Evolutionary conservation across 225 moss, liverwort and hornwort genomes (phyloP), one percentile per base, ranked within the genome.

Genomic region (Sphagnum contortum): DNA sequence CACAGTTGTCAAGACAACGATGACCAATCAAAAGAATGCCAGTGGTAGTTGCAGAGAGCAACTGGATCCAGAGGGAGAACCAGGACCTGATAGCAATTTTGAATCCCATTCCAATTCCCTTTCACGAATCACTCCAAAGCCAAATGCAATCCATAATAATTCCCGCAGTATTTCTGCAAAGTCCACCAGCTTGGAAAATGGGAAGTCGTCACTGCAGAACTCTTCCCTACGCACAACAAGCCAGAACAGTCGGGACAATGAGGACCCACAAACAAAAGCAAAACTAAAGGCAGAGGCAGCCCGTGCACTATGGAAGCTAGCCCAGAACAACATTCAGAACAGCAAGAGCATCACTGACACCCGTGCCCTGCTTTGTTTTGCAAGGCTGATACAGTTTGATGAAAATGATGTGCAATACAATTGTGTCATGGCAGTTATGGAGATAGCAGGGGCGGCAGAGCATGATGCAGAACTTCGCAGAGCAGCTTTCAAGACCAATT

Each of bases 281-380:
- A 77, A 57, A 57, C 50, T 91, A 70, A 88, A 91, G 57, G 81
- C 83, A 3, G 83, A 83, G 58, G 88, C 80, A 45, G 85, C 90
- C 62, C 77, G 76, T 54, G 90, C 90, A 7, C 62, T 91, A 14
- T 91, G 90, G 90, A 88, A 88, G 79, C 73, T 88, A 48, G 90
- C 90, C 14, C 49, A 71, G 61, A 73, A 75, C 6, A 91, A 91
- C 62, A 67, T 91, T 3, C 77, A 81, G 60, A 91, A 91, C 64
- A 85, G 90, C 63, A 88, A 88, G 74, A 80, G 83, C 48, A 88
- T 91, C 50, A 91, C 90, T 4, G 88, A 88, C 62, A 91, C 90
- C 8, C 77, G 87, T 53, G 90, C 90, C 54, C 79, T 91, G 3
- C 69, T 91, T 47, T 91, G 90, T 66, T 88, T 91, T 55, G 88